Evolutionary conservation across 2,329 filamentous ascomycete species (phyloP), one percentile per base, ranked within the genome.

Genomic region (Diaporthe citrichinensis): DNA sequence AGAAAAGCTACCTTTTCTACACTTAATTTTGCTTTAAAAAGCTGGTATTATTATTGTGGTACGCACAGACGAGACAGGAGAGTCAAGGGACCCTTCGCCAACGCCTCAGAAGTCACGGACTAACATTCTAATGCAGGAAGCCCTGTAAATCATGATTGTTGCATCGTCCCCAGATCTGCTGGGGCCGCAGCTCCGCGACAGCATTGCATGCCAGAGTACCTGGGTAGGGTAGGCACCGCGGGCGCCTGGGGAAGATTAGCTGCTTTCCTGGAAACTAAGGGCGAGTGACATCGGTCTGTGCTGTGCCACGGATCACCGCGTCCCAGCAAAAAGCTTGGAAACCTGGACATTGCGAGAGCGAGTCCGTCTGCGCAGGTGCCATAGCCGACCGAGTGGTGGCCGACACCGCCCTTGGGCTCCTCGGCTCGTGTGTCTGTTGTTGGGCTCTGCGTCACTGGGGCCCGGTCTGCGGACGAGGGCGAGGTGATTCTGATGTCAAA

Each of bases 401-500:
- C 58, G 61, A 67, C 61, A 67, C 61, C 61, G 61, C 61, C 61
- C 8, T n/a, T 31, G 28, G 28, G 44, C 17, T 53, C 20, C 44
- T 68, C 62, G 62, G 44, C 62, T 68, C 44, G 62, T 68, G 20
- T 36, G 62, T 17, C 25, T 31, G 46, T 25, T 34, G 58, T 23
- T 39, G 46, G 28, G 15, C 28, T 46, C 28, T 51, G 44, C 62
- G 62, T 51, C 62, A 68, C 41, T 7, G 46, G 46, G 28, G 15
- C 46, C 46, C 65, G 65, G 65, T 39, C 46, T 34, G 62, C 46
- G 62, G 44, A n/a, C 28, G 23, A 17, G 23, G 44, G 46, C 46
- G 65, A 68, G 46, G 65, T 25, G 65, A 39, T 31, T 55, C 49
- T 69, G 65, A 69, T 69, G 65, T 69, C 65, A 69, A 69, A 41